phyloP scores from a whole-genome alignment of 2,329 filamentous ascomycete species.

The Didymellaceae sp. region DNA sequence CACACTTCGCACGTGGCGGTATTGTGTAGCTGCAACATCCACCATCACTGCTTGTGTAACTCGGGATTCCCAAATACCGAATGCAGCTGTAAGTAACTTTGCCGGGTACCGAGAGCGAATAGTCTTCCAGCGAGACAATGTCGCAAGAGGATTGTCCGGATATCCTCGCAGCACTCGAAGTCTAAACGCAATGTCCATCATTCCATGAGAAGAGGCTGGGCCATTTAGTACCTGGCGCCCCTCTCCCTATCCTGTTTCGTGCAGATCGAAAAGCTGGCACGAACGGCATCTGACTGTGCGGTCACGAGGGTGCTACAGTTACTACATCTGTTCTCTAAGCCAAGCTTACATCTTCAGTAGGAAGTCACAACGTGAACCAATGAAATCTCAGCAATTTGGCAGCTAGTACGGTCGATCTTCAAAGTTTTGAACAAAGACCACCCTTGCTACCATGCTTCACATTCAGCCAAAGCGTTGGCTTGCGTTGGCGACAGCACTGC shows the following conservation, averaged over 20 bases:
- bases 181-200: no score
- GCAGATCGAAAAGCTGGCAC: neutral
- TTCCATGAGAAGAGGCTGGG: neutral
- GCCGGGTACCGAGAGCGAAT: neutral
- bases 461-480: neutral
- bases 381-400: neutral
- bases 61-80: neutral
- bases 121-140: neutral
- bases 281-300: neutral
- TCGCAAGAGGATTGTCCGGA: neutral
- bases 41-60: neutral
- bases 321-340: neutral
- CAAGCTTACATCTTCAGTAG: neutral
- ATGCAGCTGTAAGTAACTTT: neutral
- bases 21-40: conserved; percentile 2
- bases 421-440: neutral
- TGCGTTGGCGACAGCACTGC: conserved; percentile 1
- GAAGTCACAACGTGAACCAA: neutral
- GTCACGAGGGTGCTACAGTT: neutral
- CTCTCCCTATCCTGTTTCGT: neutral
- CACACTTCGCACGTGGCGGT: conserved; percentile 18
- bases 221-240: no score
- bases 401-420: neutral
- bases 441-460: neutral
- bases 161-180: neutral